phyloP scores from a whole-genome alignment of 2,329 filamentous ascomycete genomes.

The Fusarium sp. region DNA sequence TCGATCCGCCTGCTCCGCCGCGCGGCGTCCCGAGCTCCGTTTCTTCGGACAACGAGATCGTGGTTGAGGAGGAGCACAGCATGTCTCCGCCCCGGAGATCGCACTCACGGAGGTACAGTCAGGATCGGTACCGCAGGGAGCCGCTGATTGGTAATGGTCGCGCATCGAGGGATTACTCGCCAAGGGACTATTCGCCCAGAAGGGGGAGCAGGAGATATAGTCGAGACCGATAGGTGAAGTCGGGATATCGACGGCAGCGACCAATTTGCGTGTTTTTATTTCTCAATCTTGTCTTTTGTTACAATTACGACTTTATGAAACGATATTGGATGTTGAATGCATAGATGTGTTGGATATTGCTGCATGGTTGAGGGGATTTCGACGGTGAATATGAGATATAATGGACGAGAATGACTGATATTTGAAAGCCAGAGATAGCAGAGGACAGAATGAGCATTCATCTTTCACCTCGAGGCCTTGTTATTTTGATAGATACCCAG shows the following conservation, averaged over 20 bases:
- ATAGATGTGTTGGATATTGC: slow-evolving; percentile 5
- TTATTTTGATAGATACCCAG: slow-evolving; percentile 29
- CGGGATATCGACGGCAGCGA: neutral
- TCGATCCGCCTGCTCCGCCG: slow-evolving; percentile 48
- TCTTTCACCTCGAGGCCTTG: slow-evolving; percentile 17
- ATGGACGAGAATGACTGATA: slow-evolving; percentile 8
- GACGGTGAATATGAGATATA: neutral
- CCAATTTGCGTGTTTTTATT: slow-evolving; percentile 13
- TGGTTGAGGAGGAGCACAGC: slow-evolving; percentile 52
- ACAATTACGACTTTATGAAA: slow-evolving; percentile 32
- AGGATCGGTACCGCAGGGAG: slow-evolving; percentile 43
- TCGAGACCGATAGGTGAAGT: slow-evolving; percentile 23
- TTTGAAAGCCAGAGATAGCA: neutral
- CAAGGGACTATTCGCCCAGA: slow-evolving; percentile 39
- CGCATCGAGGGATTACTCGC: slow-evolving; percentile 36
- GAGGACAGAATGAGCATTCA: slow-evolving; percentile 7
- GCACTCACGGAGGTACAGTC: slow-evolving; percentile 39
- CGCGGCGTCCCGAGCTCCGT: slow-evolving; percentile 39
- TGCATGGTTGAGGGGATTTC: neutral
- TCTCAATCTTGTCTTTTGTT: slow-evolving; percentile 7
- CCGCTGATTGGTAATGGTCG: slow-evolving; percentile 34
- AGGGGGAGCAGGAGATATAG: slow-evolving; percentile 41
- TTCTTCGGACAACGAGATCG: slow-evolving; percentile 53
- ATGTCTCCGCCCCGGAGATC: slow-evolving; percentile 38
- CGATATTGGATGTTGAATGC: slow-evolving; percentile 16